Conservation (phyloP, 2,329 filamentous ascomycete genomes). For the Bipolaris sorokiniana region DNA sequence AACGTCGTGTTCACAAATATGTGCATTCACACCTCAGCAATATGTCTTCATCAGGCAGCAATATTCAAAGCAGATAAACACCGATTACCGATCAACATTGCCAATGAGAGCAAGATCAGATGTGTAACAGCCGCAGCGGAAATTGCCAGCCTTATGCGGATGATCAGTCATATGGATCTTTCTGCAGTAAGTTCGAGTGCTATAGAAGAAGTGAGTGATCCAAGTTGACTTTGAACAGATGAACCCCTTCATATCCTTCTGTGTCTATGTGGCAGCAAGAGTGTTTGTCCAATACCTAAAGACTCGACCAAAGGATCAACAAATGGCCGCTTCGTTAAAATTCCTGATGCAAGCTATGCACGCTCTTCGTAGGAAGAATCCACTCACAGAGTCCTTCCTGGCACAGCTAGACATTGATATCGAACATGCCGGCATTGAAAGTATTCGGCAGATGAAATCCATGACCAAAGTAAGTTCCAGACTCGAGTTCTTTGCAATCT, state of each 20-base stretch:
- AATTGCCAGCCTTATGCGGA: slow-evolving; percentile 93
- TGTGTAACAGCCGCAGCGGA: slow-evolving; percentile 94
- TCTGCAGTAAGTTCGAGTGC: slow-evolving; percentile 67
- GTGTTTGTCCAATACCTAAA: slow-evolving; percentile 98
- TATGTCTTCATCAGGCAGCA: slow-evolving; percentile 96
- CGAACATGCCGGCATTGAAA: slow-evolving; percentile 67
- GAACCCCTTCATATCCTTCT: slow-evolving; percentile 95
- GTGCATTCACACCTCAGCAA: slow-evolving; percentile 94
- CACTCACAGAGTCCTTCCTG: slow-evolving; percentile 91
- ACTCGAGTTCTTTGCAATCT: neutral
- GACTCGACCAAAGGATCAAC: slow-evolving; percentile 83
- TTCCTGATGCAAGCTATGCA: slow-evolving; percentile 92
- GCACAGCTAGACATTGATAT: slow-evolving; percentile 93
- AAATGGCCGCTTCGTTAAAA: slow-evolving; percentile 78
- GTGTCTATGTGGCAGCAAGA: slow-evolving; percentile 90
- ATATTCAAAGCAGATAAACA: slow-evolving; percentile 98
- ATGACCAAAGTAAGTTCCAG: slow-evolving; percentile 17
- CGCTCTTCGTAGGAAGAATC: slow-evolving; percentile 84
- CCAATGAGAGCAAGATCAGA: slow-evolving; percentile 87
- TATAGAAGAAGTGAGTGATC: neutral
- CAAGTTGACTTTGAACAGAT: slow-evolving; percentile 63
- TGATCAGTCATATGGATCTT: slow-evolving; percentile 89
- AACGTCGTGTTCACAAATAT: slow-evolving; percentile 96
- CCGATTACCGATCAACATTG: slow-evolving; percentile 74
- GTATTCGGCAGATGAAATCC: slow-evolving; percentile 59